A percentile compares a stretch with the other conserved stretches of the same genome.
phyloP scores from a whole-genome alignment of 2,329 filamentous ascomycete species.

The Diaporthe caulivora region DNA sequence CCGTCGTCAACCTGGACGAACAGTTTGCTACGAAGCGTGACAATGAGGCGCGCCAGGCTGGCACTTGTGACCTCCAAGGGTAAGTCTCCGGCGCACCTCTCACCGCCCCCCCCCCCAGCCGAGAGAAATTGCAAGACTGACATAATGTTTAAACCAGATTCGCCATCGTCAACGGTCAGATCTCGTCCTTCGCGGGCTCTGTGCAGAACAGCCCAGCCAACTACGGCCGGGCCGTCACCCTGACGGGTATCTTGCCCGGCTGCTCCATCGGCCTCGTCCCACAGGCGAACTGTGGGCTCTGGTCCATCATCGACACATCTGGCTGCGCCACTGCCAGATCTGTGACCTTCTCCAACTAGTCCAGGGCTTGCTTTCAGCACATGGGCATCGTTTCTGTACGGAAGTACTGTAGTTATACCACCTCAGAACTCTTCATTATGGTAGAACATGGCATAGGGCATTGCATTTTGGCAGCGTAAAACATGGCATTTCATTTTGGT shows the following conservation, averaged over 20 bases:
- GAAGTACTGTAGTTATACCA: background rate
- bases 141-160: background rate
- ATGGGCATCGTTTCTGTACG: background rate
- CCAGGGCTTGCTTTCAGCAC: background rate
- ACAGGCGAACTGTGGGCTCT: conserved; percentile 21
- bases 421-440: conserved; percentile 15
- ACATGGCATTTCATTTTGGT: conserved; percentile 22
- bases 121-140: background rate
- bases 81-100: too few relatives aligned
- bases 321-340: conserved; percentile 29
- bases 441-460: conserved; percentile 12
- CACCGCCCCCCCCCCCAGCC: too few relatives aligned
- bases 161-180: conserved; percentile 26
- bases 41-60: conserved; percentile 12
- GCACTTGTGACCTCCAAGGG: conserved; percentile 32
- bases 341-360: conserved; percentile 18
- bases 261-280: conserved; percentile 29
- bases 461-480: conserved; percentile 21
- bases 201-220: conserved; percentile 31
- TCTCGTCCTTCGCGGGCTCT: conserved; percentile 9
- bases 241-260: conserved; percentile 26
- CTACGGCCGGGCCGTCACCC: conserved; percentile 31
- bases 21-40: background rate
- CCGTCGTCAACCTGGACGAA: conserved; percentile 23
- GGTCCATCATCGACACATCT: conserved; percentile 31